Base-by-base conservation (phyloP, 805 yeast species). In the Komagataella phaffii region DNA sequence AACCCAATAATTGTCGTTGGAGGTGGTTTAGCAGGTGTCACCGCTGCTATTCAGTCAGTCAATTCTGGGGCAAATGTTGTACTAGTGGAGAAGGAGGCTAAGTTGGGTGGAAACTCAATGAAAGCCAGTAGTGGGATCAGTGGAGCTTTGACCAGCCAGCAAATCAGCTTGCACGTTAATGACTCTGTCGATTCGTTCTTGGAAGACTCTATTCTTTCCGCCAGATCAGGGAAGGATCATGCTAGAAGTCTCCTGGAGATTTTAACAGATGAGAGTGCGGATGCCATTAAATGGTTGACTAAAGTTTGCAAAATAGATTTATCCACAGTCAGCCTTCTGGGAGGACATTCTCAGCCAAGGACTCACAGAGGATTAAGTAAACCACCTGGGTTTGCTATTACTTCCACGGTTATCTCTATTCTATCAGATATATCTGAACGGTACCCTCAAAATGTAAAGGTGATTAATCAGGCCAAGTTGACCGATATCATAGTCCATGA, bases 291-390 rank as follows among this genome's bases (percentile, higher is more conserved):
- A 49, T 87, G 95, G 91, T 72, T 87, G 50, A 84, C 83, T 57
- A 73, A 76, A 30, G 75, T 73, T 3, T 79, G 85, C 57, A 74
- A 72, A 6, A 66, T 85, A 49, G 86, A 82, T 58, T 67, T 87
- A 52, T 75, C 85, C 6, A 70, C 81, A 14, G 84, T 87, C 10
- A 76, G 87, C n/a, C 77, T 86, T 58, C 65, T 87, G 46, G 95
- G 95, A 24, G 96, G 96, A 2, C 95, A 87, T 61, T 81, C 89
- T 1, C 79, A 74, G 49, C 81, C 88, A 18, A 73, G 96, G 63
- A 87, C 96, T 1, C 95, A 87, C 63, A 74, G 95, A 58, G 90
- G 95, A 1, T 75, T 77, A 49, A 84, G 79, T 54, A 74, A 80
- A 17, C 71, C 76, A 54, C 85, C 85, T 2, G 86, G 85, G 1